These are phyloP conservation scores for Glycyrrhiza uralensis DNA, from an alignment of 306 rosid species.

Conservation along the genomic window DNA sequence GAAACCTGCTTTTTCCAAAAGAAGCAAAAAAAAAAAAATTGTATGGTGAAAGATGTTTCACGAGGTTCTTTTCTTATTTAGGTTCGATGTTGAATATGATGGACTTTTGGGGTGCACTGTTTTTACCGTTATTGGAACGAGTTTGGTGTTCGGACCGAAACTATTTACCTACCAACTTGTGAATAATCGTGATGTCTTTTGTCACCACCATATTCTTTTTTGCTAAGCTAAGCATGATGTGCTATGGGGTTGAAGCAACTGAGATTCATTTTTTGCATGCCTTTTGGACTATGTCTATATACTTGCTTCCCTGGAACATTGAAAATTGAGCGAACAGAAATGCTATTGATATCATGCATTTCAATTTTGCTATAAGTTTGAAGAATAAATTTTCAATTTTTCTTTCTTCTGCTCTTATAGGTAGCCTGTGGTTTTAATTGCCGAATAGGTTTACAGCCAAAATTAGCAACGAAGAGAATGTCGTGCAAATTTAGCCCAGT, in stretches of 20 bases:
- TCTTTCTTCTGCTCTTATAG: not conserved
- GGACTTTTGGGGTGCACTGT: conserved; percentile 36
- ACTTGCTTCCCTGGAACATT: conserved; percentile 20
- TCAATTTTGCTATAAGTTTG: conserved; percentile 25
- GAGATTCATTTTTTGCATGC: conserved; percentile 6
- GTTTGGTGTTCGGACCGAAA: conserved; percentile 16
- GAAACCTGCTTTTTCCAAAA: conserved; percentile 36
- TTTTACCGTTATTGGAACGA: conserved; percentile 16
- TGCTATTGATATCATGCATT: not conserved
- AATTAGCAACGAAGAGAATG: not conserved
- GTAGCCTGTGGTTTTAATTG: not conserved
- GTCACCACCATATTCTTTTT: conserved; percentile 16
- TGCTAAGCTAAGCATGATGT: conserved; percentile 25
- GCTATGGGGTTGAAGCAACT: not conserved
- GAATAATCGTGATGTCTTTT: conserved; percentile 4
- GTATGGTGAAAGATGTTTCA: conserved; percentile 9
- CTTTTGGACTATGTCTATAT: not conserved
- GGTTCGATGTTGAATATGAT: conserved; percentile 27
- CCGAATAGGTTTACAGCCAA: not conserved
- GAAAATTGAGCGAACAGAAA: not conserved
- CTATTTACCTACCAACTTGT: conserved; percentile 36
- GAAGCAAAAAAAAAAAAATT: conserved; percentile 9
- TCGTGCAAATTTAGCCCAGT: not conserved
- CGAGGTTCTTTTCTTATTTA: conserved; percentile 23
- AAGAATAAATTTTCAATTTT: not conserved